A percentile compares a stretch with the other conserved stretches of the same genome.
Conservation (phyloP, 176 grass and related monocot genomes). For the Triticum urartu region DNA sequence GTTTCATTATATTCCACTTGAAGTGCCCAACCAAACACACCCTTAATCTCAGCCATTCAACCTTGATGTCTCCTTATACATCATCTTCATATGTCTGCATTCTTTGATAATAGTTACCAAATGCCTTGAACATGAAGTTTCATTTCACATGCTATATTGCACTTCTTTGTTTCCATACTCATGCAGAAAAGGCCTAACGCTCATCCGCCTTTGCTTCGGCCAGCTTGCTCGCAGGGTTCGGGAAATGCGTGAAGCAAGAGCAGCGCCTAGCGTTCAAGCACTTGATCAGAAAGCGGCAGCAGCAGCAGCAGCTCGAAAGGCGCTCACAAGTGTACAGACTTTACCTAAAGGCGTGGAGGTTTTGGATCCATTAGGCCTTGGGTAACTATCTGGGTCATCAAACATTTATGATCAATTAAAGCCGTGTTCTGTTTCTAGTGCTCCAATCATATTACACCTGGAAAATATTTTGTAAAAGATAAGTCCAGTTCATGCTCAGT, state of each 20-base stretch:
- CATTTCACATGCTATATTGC: slow-evolving; percentile 9
- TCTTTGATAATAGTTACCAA: slow-evolving; percentile 9
- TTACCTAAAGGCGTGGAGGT: slow-evolving; percentile 97
- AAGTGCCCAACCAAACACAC: no score
- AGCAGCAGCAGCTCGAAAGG: slow-evolving; percentile 64
- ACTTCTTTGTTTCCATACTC: slow-evolving; percentile 19
- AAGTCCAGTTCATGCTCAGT: background rate
- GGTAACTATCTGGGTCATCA: slow-evolving; percentile 56
- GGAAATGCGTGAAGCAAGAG: slow-evolving; percentile 94
- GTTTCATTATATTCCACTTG: no score
- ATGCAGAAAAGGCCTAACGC: slow-evolving; percentile 20
- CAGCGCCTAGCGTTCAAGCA: slow-evolving; percentile 59
- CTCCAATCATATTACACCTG: background rate
- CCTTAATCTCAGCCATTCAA: background rate
- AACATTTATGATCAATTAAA: slow-evolving; percentile 12
- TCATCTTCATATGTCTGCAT: slow-evolving; percentile 16
- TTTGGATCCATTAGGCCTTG: slow-evolving; percentile 94
- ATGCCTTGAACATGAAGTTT: background rate
- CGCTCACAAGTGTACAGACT: slow-evolving; percentile 70
- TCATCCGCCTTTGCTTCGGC: slow-evolving; percentile 27
- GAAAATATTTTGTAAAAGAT: slow-evolving; percentile 10
- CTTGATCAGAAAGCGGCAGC: slow-evolving; percentile 73
- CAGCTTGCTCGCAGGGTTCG: slow-evolving; percentile 93
- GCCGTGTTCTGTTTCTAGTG: background rate
- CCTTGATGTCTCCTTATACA: background rate